Evolutionary conservation across 306 rosid species (phyloP).

Genomic region (Corylus avellana): DNA sequence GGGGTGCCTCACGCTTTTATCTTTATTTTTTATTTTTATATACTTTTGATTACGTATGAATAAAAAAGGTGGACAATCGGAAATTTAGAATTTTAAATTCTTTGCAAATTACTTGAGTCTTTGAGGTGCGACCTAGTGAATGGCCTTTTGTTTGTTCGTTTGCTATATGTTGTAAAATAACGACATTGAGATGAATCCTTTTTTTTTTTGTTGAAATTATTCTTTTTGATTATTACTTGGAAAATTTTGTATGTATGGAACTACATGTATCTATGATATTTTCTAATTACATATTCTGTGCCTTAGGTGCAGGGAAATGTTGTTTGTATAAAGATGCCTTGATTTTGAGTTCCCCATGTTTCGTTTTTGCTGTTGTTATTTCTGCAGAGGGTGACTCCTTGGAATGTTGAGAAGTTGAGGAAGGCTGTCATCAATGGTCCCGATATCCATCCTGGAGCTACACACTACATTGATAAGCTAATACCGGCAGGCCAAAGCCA

Average conservation of each 20-base stretch:
- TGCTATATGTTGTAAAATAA: too few relatives aligned
- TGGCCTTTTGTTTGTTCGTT: too few relatives aligned
- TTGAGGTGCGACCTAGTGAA: background rate
- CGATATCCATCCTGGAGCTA: constrained; percentile 87
- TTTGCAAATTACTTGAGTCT: background rate
- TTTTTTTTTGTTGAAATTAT: background rate
- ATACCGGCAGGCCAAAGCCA: constrained; percentile 35
- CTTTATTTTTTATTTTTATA: too few relatives aligned
- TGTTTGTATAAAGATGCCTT: background rate
- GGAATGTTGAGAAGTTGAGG: constrained; percentile 75
- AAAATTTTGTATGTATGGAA: background rate
- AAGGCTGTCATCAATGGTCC: constrained; percentile 78
- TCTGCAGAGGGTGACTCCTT: constrained; percentile 86
- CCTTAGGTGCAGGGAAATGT: background rate
- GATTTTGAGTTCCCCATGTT: background rate
- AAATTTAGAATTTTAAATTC: background rate
- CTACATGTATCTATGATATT: background rate
- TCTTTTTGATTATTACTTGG: background rate
- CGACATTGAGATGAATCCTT: too few relatives aligned
- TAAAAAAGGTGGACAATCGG: background rate
- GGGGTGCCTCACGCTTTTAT: too few relatives aligned
- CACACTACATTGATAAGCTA: constrained; percentile 64
- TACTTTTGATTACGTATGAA: too few relatives aligned
- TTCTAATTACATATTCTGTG: background rate
- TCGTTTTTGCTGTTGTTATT: constrained; percentile 25